Conservation (phyloP, 2,329 filamentous ascomycete species). For the Fusarium dlaminii region DNA sequence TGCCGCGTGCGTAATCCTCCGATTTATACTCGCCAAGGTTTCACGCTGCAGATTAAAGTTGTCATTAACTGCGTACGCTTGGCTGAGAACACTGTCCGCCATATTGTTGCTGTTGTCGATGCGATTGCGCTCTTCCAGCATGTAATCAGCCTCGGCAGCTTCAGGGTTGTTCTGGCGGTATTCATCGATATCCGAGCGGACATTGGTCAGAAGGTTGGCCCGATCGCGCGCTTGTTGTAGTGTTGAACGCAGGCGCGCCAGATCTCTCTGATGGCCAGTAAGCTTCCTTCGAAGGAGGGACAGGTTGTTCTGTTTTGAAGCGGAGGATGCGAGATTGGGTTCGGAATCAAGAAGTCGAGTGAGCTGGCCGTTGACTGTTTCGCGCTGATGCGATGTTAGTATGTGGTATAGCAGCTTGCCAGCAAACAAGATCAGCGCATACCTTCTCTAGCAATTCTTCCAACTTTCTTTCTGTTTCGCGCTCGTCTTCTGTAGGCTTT, state of each 20-base stretch:
- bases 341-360: conserved; percentile 92
- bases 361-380: conserved; percentile 82
- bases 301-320: conserved; percentile 97
- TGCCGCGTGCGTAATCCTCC: conserved; percentile 87
- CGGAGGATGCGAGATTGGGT: conserved; percentile 84
- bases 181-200: conserved; percentile 90
- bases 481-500: conserved; percentile 87
- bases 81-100: conserved; percentile 89
- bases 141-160: conserved; percentile 92
- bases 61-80: conserved; percentile 97
- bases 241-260: conserved; percentile 75
- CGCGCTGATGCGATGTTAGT: conserved; percentile 67
- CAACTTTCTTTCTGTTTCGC: conserved; percentile 79
- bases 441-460: conserved; percentile 87
- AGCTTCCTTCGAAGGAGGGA: conserved; percentile 91
- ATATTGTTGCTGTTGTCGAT: conserved; percentile 91
- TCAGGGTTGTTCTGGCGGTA: conserved; percentile 86
- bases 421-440: conserved; percentile 25
- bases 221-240: conserved; percentile 84
- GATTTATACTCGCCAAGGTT: conserved; percentile 86
- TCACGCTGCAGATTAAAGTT: conserved; percentile 88
- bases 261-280: conserved; percentile 84
- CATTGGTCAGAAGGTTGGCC: conserved; percentile 88
- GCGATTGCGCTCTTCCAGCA: conserved; percentile 87
- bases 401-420: background rate